Conservation (phyloP, 108 stramenopile species). For the Parmales sp. region DNA sequence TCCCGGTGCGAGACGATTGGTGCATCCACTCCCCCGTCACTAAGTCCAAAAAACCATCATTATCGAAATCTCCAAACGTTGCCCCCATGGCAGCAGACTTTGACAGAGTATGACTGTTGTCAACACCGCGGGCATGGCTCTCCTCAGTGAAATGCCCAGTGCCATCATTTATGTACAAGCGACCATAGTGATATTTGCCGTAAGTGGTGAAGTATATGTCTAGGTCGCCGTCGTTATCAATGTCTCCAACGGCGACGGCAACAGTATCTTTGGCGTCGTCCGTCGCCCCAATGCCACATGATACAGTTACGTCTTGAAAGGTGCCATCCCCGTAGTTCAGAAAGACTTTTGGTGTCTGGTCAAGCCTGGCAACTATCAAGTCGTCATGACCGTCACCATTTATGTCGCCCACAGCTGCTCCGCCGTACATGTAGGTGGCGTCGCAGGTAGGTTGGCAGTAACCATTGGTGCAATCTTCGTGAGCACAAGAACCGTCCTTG, state of each 20-base stretch:
- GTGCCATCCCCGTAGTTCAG: slow-evolving; percentile 1
- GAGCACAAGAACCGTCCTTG: not conserved
- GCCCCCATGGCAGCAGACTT: not conserved
- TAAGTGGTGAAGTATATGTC: slow-evolving; percentile 1
- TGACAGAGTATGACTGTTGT: not conserved
- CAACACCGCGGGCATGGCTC: not conserved
- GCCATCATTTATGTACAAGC: not conserved
- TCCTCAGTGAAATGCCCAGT: slow-evolving; percentile 3
- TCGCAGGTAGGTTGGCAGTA: not conserved
- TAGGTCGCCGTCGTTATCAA: not conserved
- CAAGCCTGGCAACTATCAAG: not conserved
- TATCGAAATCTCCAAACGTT: slow-evolving; percentile 2
- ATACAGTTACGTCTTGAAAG: not conserved
- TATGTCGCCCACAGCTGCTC: not conserved
- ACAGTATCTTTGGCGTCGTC: not conserved
- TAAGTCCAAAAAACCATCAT: not conserved
- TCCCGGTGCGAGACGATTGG: not conserved
- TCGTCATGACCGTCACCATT: not conserved
- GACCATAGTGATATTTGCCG: not conserved
- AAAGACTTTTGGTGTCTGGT: not conserved
- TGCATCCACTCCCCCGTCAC: not conserved
- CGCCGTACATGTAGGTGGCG: not conserved
- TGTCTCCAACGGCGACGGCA: slow-evolving; percentile 6
- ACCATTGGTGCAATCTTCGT: slow-evolving; percentile 5
- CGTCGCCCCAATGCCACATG: not conserved